A percentile compares a stretch with the other conserved stretches of the same genome.
phyloP scores from a whole-genome alignment of 768 basidiomycete species.

The Cantharellus cinnabarinus region DNA sequence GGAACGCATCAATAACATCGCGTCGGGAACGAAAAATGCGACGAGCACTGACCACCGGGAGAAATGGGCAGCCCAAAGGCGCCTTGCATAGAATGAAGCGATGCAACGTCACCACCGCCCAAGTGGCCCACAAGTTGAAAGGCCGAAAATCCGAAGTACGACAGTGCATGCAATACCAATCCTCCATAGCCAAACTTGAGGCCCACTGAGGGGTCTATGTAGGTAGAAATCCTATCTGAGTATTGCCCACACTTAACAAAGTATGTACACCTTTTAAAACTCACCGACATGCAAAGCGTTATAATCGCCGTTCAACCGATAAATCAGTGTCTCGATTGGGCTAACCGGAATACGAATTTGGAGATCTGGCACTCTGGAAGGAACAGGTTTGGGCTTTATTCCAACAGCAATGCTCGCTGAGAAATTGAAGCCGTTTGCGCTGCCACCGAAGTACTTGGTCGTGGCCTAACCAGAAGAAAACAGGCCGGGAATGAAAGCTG shows the following conservation, averaged over 20 bases:
- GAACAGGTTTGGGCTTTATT: no score
- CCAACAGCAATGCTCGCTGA: no score
- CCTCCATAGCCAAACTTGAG: conserved; percentile 61
- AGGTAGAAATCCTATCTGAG: neutral
- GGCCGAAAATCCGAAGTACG: conserved; percentile 64
- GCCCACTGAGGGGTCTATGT: conserved; percentile 51
- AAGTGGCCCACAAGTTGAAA: conserved; percentile 47
- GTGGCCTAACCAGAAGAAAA: no score
- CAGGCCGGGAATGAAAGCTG: no score
- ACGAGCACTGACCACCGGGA: conserved; percentile 34
- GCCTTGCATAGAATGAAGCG: conserved; percentile 47
- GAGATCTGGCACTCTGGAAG: no score
- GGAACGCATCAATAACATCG: neutral
- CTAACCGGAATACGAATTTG: no score
- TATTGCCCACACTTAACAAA: neutral
- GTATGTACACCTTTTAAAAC: conserved; percentile 3
- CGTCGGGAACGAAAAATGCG: neutral
- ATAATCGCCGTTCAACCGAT: conserved; percentile 63
- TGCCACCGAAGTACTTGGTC: no score
- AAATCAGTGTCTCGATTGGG: conserved; percentile 31
- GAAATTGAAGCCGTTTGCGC: no score
- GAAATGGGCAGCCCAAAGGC: conserved; percentile 69
- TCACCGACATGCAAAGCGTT: conserved; percentile 57
- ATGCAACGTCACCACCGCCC: conserved; percentile 36
- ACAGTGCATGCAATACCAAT: conserved; percentile 68